Percentiles rank a stretch among this genome's conserved stretches.
Conservation (phyloP, 345 rosid species). For the Aegle marmelos region DNA sequence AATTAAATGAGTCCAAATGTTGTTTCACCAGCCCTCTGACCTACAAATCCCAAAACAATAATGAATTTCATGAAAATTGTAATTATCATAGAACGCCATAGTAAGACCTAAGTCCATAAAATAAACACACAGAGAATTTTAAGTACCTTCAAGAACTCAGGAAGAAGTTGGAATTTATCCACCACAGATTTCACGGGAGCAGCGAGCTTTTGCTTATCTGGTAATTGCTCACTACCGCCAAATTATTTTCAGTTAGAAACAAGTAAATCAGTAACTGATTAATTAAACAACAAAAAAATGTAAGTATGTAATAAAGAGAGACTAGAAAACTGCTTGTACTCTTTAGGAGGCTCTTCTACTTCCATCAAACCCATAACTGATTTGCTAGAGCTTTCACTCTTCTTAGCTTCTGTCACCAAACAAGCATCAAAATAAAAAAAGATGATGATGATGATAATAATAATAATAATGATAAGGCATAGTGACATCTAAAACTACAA, state of each 20-base stretch:
- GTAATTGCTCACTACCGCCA: slow-evolving; percentile 6
- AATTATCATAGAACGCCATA: background rate
- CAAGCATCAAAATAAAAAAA: background rate
- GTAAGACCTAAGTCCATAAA: background rate
- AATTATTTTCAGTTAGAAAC: background rate
- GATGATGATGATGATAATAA: too few species aligned
- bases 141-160: slow-evolving; percentile 65
- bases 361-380: background rate
- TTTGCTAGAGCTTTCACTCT: background rate
- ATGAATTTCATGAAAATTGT: background rate
- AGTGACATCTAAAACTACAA: background rate
- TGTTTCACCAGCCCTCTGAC: slow-evolving; percentile 94
- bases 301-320: background rate
- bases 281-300: background rate
- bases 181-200: slow-evolving; percentile 54
- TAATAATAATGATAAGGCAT: too few species aligned
- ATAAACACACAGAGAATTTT: background rate
- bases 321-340: background rate
- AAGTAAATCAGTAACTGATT: background rate
- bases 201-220: slow-evolving; percentile 41
- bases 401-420: background rate
- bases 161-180: slow-evolving; percentile 60
- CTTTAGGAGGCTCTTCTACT: background rate
- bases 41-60: slow-evolving; percentile 29
- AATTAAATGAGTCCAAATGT: slow-evolving; percentile 85